Base-by-base conservation (phyloP, 2,329 filamentous ascomycete species). In the Epichloe gansuensis region DNA sequence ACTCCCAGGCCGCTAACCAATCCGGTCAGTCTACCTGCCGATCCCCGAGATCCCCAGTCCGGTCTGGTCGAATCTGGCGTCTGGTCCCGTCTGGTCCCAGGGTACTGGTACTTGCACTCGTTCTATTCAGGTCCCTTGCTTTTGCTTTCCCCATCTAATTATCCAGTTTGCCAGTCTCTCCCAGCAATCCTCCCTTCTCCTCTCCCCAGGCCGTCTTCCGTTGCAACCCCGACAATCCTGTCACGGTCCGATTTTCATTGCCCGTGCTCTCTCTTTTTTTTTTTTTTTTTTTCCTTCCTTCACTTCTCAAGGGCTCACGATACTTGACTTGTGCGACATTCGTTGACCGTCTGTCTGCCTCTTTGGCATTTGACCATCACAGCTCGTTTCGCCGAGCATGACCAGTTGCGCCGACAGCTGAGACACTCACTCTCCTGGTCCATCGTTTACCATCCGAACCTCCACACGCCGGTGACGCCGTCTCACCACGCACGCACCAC, bases 341-440 rank as follows among this genome's bases (percentile, higher is more conserved):
- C 13, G 25, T 31, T 46, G 17, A 21, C 28, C n/a, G 23, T 44
- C 46, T 48, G 46, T 15, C 46, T 31, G 47, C 17, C 25, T 45
- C 21, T 34, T 37, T 5, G 41, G 23, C 25, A 21, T 35, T 46
- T 55, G 44, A 39, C 15, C 31, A 35, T 41, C 21, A 35, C 23
- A 15, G 38, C 47, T 38, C 50, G 21, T 45, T 45, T 42, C 37
- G 53, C 48, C 47, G 43, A 53, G 51, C 21, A 50, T 52, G 44
- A 48, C 5, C 31, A 34, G 25, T 51, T 45, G 39, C 42, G 44
- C 34, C 53, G 34, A 46, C 42, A 35, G 50, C 50, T 55, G 51
- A 55, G 50, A 55, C 53, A 51, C 35, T 41, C 53, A 50, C 37
- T 42, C 37, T 48, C 47, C 44, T 35, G 31, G 28, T 42, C 50